phyloP scores from a whole-genome alignment of 2,329 filamentous ascomycete species.

The Fusarium buharicum region DNA sequence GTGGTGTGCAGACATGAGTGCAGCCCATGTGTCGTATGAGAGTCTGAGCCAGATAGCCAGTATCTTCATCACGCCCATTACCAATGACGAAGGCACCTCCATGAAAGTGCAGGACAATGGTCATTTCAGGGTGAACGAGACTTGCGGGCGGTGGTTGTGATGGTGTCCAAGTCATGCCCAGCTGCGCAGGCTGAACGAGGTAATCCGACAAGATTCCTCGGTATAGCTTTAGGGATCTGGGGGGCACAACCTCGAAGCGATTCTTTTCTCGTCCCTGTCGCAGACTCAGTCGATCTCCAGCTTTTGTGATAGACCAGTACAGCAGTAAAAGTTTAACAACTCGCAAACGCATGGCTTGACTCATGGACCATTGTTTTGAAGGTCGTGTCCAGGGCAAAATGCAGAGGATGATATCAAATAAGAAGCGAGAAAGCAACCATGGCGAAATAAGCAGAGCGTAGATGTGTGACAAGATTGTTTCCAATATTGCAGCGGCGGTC shows the following conservation, averaged over 20 bases:
- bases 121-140: slow-evolving; percentile 16
- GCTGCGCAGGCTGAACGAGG: slow-evolving; percentile 8
- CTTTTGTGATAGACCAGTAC: slow-evolving; percentile 35
- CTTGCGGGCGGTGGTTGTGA: slow-evolving; percentile 25
- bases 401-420: slow-evolving; percentile 26
- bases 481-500: background rate
- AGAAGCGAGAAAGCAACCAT: slow-evolving; percentile 33
- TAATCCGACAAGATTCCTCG: slow-evolving; percentile 17
- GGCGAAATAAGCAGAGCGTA: slow-evolving; percentile 14
- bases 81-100: slow-evolving; percentile 38
- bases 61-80: slow-evolving; percentile 37
- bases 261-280: slow-evolving; percentile 26
- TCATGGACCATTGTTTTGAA: slow-evolving; percentile 17
- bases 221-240: slow-evolving; percentile 32
- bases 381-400: slow-evolving; percentile 26
- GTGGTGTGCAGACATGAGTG: slow-evolving; percentile 39
- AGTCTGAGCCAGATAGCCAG: slow-evolving; percentile 25
- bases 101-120: slow-evolving; percentile 34
- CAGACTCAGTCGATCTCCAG: slow-evolving; percentile 23
- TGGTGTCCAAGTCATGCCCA: slow-evolving; percentile 41
- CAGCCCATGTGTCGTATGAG: slow-evolving; percentile 32
- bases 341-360: slow-evolving; percentile 34
- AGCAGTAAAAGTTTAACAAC: slow-evolving; percentile 31
- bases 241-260: slow-evolving; percentile 30
- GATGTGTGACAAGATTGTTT: background rate